Conservation (phyloP, 345 rosid species). For the Salix udensis region DNA sequence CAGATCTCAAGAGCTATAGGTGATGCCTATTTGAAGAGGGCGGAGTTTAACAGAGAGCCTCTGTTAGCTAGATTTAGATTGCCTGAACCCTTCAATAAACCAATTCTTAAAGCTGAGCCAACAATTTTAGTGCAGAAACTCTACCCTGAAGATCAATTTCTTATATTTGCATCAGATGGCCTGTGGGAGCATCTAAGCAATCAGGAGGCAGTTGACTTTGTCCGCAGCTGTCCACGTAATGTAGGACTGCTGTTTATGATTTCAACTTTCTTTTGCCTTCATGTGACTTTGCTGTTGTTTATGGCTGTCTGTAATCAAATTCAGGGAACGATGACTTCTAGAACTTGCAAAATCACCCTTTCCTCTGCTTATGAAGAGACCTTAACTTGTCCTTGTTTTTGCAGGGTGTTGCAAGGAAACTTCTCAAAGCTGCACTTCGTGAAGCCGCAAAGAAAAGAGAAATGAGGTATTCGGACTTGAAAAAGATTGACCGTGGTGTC, state of each 20-base stretch:
- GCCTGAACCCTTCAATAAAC: slow-evolving; percentile 62
- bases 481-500: slow-evolving; percentile 86
- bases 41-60: slow-evolving; percentile 85
- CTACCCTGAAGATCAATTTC: slow-evolving; percentile 76
- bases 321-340: slow-evolving; percentile 2
- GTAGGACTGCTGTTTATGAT: slow-evolving; percentile 40
- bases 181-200: slow-evolving; percentile 95
- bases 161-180: slow-evolving; percentile 96
- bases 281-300: background rate
- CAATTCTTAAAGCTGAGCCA: slow-evolving; percentile 90
- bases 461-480: slow-evolving; percentile 90
- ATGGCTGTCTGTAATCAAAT: background rate
- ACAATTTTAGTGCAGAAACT: slow-evolving; percentile 64
- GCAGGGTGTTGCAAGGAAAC: slow-evolving; percentile 79
- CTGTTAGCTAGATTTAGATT: slow-evolving; percentile 76
- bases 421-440: slow-evolving; percentile 67
- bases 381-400: slow-evolving; percentile 2
- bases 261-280: slow-evolving; percentile 6
- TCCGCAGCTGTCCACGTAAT: slow-evolving; percentile 63
- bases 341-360: slow-evolving; percentile 8
- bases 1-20: slow-evolving; percentile 94
- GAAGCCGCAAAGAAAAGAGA: slow-evolving; percentile 96
- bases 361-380: background rate
- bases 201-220: slow-evolving; percentile 94
- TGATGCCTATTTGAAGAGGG: slow-evolving; percentile 85